Conservation (phyloP, 495 filamentous ascomycete species). For the Aspergillus coremiiformis region DNA sequence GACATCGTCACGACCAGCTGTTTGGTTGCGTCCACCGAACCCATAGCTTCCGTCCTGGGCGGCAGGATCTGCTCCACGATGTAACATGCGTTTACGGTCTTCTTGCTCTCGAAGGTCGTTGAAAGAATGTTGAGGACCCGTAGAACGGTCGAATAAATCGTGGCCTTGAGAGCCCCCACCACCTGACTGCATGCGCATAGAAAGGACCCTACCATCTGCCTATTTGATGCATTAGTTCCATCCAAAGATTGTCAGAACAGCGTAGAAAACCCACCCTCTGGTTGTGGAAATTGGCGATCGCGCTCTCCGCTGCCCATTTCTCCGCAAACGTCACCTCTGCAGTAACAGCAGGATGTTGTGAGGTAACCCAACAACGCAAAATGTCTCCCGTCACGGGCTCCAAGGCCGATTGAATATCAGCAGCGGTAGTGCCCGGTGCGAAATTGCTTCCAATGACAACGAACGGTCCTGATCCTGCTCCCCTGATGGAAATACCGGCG, state of each 20-base stretch:
- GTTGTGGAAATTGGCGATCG: constrained; percentile 78
- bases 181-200: constrained; percentile 61
- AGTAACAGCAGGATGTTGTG: constrained; percentile 66
- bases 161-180: constrained; percentile 23
- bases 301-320: constrained; percentile 68
- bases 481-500: constrained; percentile 66
- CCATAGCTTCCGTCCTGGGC: constrained; percentile 57
- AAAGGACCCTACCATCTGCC: constrained; percentile 80
- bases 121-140: constrained; percentile 26
- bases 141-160: constrained; percentile 26
- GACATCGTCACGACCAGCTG: background rate
- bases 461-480: constrained; percentile 64
- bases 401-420: constrained; percentile 86
- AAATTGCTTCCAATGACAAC: constrained; percentile 86
- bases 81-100: constrained; percentile 36
- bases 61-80: constrained; percentile 39
- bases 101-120: constrained; percentile 39
- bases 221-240: constrained; percentile 23
- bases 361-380: constrained; percentile 62
- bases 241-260: background rate
- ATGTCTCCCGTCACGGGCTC: constrained; percentile 64
- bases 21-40: constrained; percentile 40
- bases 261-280: constrained; percentile 55
- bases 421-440: constrained; percentile 84
- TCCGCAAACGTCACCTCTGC: constrained; percentile 79